Conservation (phyloP, 106 monocot species). For the Dendrobium chrysotoxum region DNA sequence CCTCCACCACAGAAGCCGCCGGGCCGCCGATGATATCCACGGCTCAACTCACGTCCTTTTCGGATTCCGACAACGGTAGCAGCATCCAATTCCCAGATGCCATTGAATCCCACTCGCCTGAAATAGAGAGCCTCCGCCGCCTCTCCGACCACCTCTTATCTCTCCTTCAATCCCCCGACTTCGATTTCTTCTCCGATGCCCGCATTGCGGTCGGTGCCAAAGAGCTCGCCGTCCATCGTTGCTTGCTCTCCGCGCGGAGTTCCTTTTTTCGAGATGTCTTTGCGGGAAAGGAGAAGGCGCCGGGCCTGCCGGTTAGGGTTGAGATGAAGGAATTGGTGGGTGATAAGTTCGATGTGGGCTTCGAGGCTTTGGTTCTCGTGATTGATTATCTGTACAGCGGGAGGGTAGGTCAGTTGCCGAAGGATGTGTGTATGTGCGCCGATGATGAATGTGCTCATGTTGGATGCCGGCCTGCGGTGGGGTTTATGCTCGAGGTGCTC, state of each 20-base stretch:
- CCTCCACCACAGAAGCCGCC: not conserved
- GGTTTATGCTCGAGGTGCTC: slow-evolving; percentile 59
- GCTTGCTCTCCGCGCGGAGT: slow-evolving; percentile 71
- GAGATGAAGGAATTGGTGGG: slow-evolving; percentile 30
- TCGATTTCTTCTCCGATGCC: slow-evolving; percentile 43
- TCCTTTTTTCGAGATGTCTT: slow-evolving; percentile 55
- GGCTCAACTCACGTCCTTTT: slow-evolving; percentile 14
- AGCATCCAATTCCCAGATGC: slow-evolving; percentile 15
- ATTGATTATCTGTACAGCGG: slow-evolving; percentile 72
- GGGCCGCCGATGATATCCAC: not conserved
- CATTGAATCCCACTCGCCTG: slow-evolving; percentile 15
- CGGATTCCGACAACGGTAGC: slow-evolving; percentile 46
- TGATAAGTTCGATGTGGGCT: slow-evolving; percentile 28
- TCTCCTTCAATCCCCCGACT: slow-evolving; percentile 30
- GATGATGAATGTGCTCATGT: slow-evolving; percentile 58
- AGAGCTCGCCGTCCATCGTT: slow-evolving; percentile 54
- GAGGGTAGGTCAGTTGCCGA: slow-evolving; percentile 34
- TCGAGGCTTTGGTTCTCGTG: slow-evolving; percentile 45
- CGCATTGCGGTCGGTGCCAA: slow-evolving; percentile 16
- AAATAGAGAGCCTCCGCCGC: slow-evolving; percentile 59
- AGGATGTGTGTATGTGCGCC: slow-evolving; percentile 44
- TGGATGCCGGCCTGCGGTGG: slow-evolving; percentile 54
- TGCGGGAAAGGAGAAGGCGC: slow-evolving; percentile 1
- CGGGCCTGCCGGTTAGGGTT: not conserved
- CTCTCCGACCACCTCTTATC: slow-evolving; percentile 55